phyloP scores from a whole-genome alignment of 2,329 filamentous ascomycete genomes.

The Colletotrichum magnum region DNA sequence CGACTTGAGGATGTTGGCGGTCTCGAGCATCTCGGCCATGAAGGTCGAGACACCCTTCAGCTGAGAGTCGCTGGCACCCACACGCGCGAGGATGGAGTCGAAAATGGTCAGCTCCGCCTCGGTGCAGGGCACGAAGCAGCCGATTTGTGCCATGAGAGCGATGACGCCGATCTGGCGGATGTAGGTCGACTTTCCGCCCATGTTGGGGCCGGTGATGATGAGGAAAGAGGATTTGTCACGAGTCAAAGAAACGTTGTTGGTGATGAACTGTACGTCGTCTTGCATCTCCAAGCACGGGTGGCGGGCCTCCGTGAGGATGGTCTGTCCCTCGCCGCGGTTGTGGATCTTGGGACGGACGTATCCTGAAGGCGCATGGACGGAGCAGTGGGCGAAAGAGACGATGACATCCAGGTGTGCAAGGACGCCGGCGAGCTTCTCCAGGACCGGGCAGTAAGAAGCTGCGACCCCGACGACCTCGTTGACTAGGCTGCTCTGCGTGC shows the following conservation, averaged over 20 bases:
- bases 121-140: constrained; percentile 93
- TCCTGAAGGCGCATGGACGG: constrained; percentile 90
- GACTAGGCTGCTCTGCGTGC: constrained; percentile 91
- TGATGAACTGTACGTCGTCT: constrained; percentile 98
- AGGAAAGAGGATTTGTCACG: constrained; percentile 89
- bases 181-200: constrained; percentile 99
- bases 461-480: constrained; percentile 94
- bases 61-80: constrained; percentile 95
- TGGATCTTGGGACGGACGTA: constrained; percentile 95
- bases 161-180: constrained; percentile 98
- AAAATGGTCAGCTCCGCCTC: constrained; percentile 95
- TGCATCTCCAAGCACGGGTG: constrained; percentile 99
- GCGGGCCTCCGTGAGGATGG: constrained; percentile 90
- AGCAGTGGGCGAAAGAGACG: constrained; percentile 91
- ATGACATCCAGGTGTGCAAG: constrained; percentile 96
- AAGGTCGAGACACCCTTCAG: constrained; percentile 98
- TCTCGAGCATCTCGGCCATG: constrained; percentile 99
- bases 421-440: constrained; percentile 89
- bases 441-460: constrained; percentile 92
- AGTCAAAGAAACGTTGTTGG: constrained; percentile 90
- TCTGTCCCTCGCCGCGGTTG: constrained; percentile 87
- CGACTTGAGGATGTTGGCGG: constrained; percentile 97
- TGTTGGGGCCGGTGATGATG: constrained; percentile 98
- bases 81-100: constrained; percentile 95
- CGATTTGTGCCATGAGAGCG: constrained; percentile 95